These are phyloP conservation scores for Biancaea sappan DNA, from an alignment of 306 rosid species.

Conservation along the genomic window DNA sequence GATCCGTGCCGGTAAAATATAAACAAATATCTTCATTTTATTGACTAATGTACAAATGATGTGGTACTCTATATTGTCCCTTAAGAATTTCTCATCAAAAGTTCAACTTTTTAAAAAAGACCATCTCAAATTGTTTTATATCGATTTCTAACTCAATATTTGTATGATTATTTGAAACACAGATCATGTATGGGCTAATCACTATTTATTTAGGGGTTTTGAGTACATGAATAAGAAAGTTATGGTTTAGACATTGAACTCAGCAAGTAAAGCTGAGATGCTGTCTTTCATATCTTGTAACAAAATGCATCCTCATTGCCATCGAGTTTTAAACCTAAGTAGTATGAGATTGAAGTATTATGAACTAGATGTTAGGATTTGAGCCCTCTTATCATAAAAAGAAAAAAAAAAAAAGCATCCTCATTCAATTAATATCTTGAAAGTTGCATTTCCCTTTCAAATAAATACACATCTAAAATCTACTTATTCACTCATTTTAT, in stretches of 20 bases:
- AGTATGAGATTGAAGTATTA: too few relatives aligned
- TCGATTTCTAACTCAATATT: background rate
- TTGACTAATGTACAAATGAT: too few relatives aligned
- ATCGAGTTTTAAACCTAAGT: too few relatives aligned
- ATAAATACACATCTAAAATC: background rate
- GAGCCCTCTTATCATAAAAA: too few relatives aligned
- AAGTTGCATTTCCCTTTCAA: background rate
- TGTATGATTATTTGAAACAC: background rate
- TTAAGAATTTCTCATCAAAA: too few relatives aligned
- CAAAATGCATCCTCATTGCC: background rate
- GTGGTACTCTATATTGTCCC: too few relatives aligned
- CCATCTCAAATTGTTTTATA: background rate
- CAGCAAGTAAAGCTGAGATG: background rate
- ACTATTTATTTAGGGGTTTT: background rate
- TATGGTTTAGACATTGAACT: background rate
- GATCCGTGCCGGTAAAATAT: too few relatives aligned
- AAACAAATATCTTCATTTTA: too few relatives aligned
- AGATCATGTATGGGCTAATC: background rate
- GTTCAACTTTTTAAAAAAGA: background rate
- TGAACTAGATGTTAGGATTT: too few relatives aligned
- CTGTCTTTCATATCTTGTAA: background rate
- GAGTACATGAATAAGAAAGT: background rate
- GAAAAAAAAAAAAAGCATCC: background rate
- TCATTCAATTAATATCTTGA: background rate
- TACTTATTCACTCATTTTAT: background rate